phyloP scores from a whole-genome alignment of 2,329 filamentous ascomycete genomes.

The Aphanoascus verrucosus region DNA sequence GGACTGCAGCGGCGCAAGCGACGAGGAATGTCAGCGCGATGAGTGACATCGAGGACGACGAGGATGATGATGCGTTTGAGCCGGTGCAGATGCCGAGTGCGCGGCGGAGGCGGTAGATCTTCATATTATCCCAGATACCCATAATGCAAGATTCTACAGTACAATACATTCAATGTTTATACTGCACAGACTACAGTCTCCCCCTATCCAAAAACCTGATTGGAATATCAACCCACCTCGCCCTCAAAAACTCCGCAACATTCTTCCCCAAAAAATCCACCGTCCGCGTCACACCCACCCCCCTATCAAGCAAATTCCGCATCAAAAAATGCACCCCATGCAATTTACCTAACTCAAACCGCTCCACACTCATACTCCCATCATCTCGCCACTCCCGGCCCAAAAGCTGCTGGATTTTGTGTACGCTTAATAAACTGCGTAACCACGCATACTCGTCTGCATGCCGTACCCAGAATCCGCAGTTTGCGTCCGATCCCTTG shows the following conservation, averaged over 20 bases:
- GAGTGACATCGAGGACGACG: slow-evolving; percentile 34
- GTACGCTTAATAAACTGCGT: slow-evolving; percentile 18
- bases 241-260: slow-evolving; percentile 30
- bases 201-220: slow-evolving; percentile 23
- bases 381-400: slow-evolving; percentile 19
- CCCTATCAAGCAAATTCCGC: slow-evolving; percentile 30
- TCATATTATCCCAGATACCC: not conserved
- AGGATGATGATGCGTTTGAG: slow-evolving; percentile 40
- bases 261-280: slow-evolving; percentile 35
- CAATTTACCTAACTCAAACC: slow-evolving; percentile 39
- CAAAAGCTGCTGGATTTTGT: slow-evolving; percentile 19
- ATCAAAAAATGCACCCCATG: slow-evolving; percentile 33
- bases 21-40: slow-evolving; percentile 26
- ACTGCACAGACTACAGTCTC: slow-evolving; percentile 19
- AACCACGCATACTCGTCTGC: slow-evolving; percentile 26
- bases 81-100: slow-evolving; percentile 21
- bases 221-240: slow-evolving; percentile 29
- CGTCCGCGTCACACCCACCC: slow-evolving; percentile 27
- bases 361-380: slow-evolving; percentile 28
- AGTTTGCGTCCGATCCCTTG: slow-evolving; percentile 29
- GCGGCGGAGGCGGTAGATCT: slow-evolving; percentile 13
- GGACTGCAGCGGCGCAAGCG: slow-evolving; percentile 21
- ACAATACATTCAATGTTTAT: too few relatives aligned
- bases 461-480: slow-evolving; percentile 28
- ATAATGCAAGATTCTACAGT: too few relatives aligned